Conservation (phyloP, 257 asterid species). For the Nicotiana sylvestris region DNA sequence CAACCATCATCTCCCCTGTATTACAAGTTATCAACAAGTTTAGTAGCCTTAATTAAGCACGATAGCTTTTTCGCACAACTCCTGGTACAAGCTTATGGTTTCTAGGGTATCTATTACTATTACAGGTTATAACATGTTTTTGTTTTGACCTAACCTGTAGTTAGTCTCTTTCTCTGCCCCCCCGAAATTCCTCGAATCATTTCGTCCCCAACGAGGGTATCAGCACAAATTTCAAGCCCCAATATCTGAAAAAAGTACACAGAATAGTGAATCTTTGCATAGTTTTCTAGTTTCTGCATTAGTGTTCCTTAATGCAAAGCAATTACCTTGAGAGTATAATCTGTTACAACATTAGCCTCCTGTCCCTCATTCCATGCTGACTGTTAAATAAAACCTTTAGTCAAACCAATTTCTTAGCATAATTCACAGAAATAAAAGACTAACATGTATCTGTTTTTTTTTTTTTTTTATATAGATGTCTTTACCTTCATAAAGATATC, state of each 20-base stretch:
- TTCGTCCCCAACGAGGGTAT: conserved; percentile 76
- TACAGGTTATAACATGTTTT: neutral
- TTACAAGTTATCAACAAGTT: conserved; percentile 1
- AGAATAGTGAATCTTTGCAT: neutral
- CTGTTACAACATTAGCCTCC: conserved; percentile 69
- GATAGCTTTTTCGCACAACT: neutral
- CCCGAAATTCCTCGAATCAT: conserved; percentile 90
- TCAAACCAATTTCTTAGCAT: neutral
- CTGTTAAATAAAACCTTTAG: conserved; percentile 29
- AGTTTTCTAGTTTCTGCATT: neutral
- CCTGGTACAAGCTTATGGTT: neutral
- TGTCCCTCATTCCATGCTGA: conserved; percentile 82
- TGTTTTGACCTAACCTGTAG: conserved; percentile 58
- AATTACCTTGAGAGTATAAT: conserved; percentile 76
- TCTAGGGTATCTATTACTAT: neutral
- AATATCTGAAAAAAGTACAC: conserved; percentile 39
- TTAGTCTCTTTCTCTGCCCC: conserved; percentile 78
- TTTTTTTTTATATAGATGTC: neutral
- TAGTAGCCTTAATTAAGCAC: neutral
- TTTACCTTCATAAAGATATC: conserved; percentile 91
- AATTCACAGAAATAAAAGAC: neutral
- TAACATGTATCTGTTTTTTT: neutral
- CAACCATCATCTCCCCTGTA: conserved; percentile 88
- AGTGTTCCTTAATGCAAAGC: neutral
- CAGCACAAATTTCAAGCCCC: conserved; percentile 91